These are phyloP conservation scores for Colletotrichum chlorophyti DNA, from an alignment of 2,329 filamentous ascomycete genomes.

Conservation along the genomic window DNA sequence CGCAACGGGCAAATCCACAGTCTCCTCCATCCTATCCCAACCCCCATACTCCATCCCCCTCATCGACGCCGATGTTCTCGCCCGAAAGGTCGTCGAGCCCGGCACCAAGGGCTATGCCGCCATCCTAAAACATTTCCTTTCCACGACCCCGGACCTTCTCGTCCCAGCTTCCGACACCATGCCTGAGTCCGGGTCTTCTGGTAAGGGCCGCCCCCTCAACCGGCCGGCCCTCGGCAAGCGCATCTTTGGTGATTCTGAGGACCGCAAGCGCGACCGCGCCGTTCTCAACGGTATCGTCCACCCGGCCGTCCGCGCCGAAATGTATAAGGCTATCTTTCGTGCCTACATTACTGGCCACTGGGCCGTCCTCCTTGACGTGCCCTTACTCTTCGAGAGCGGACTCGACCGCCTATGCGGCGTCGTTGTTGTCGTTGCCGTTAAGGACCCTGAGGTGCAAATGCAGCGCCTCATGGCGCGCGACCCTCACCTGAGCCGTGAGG, in stretches of 20 bases:
- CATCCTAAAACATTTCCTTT: conserved; percentile 82
- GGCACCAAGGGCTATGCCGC: conserved; percentile 83
- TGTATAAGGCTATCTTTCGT: conserved; percentile 76
- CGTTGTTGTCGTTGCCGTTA: conserved; percentile 86
- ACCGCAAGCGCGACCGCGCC: conserved; percentile 73
- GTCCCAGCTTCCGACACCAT: conserved; percentile 62
- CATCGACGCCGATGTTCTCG: conserved; percentile 92
- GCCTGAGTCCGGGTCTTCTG: conserved; percentile 60
- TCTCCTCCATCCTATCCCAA: conserved; percentile 80
- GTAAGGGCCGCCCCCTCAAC: conserved; percentile 79
- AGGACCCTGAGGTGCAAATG: conserved; percentile 84
- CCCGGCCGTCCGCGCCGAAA: conserved; percentile 83
- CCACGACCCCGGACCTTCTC: conserved; percentile 86
- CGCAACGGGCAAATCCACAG: conserved; percentile 97
- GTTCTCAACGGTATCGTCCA: conserved; percentile 92
- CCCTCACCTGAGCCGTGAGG: conserved; percentile 78
- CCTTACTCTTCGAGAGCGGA: conserved; percentile 86
- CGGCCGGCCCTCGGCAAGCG: conserved; percentile 82
- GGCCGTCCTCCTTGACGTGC: conserved; percentile 93
- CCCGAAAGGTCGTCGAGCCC: conserved; percentile 92
- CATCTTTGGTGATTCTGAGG: conserved; percentile 82
- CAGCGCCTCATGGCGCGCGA: conserved; percentile 77
- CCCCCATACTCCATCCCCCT: conserved; percentile 87
- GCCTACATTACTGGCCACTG: conserved; percentile 79
- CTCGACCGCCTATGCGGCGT: conserved; percentile 87